Base-by-base conservation (phyloP, 495 filamentous ascomycete genomes). In the Apodospora peruviana region DNA sequence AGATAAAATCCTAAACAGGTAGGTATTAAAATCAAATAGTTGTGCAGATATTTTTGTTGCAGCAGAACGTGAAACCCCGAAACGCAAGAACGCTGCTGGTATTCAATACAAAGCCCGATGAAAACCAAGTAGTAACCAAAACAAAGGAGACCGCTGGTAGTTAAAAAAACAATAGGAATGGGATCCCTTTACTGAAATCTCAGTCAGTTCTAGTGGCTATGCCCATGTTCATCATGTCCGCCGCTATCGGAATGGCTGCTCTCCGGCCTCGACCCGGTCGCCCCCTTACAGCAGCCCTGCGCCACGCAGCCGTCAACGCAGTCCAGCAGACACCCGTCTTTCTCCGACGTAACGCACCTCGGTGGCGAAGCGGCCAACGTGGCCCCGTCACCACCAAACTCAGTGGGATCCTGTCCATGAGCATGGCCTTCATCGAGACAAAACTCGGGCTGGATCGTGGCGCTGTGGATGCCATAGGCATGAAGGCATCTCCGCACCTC, bases 361-460 rank as follows among this genome's bases (percentile, higher is more conserved):
- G n/a, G n/a, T 14, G 71, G 67, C 51, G 68, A 64, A 14, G 36
- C 48, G 71, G 72, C 53, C 40, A 62, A 48, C 25, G 64, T 63
- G 52, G 59, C 49, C 37, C 56, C 67, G 48, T 64, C 65, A 47
- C 60, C 45, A 35, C 57, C 58, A 49, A 64, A 56, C 37, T 54
- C 68, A 36, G 61, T 64, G 53, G 66, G 52, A 53, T 48, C 61
- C 20, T 24, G 27, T 37, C 57, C 58, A 10, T 57, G 56, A 16
- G 63, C 63, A 45, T 71, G 69, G 14, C 65, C 63, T 39, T 66
- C 68, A 56, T 83, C 85, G 40, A 75, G 72, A 53, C 84, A 86
- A 64, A 93, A 98, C 62, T 98, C 93, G 2, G 94, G 94, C 68
- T 98, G 93, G 53, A 98, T 96, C 7, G 93, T 98, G 3, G 88